Conservation (phyloP, 2,329 filamentous ascomycete genomes). For the Dothistroma pini region DNA sequence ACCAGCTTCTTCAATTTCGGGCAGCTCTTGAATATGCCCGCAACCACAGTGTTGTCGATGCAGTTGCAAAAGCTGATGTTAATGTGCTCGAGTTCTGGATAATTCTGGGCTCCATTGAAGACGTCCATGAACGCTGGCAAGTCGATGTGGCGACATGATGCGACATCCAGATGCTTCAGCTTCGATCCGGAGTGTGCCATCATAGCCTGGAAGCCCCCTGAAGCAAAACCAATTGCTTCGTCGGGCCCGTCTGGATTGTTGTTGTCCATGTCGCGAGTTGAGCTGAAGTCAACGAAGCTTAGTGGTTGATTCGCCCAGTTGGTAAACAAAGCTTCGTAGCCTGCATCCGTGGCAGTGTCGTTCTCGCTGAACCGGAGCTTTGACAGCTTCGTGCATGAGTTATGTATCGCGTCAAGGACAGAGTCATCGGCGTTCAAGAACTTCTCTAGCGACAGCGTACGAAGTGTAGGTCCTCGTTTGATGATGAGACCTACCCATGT, state of each 20-base stretch:
- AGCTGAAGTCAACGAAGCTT: slow-evolving; percentile 67
- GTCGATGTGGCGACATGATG: slow-evolving; percentile 78
- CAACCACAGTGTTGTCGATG: slow-evolving; percentile 52
- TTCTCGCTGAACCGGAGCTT: slow-evolving; percentile 84
- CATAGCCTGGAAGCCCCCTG: slow-evolving; percentile 69
- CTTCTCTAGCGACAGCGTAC: slow-evolving; percentile 71
- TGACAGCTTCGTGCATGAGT: slow-evolving; percentile 61
- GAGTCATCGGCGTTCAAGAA: slow-evolving; percentile 65
- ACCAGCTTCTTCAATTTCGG: slow-evolving; percentile 52
- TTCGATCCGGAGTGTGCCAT: slow-evolving; percentile 75
- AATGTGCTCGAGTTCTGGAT: slow-evolving; percentile 65
- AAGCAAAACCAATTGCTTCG: slow-evolving; percentile 67
- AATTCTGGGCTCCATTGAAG: slow-evolving; percentile 62
- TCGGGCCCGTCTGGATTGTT: slow-evolving; percentile 61
- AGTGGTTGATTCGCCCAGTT: slow-evolving; percentile 72
- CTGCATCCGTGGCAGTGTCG: slow-evolving; percentile 68
- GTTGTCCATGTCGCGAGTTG: slow-evolving; percentile 73
- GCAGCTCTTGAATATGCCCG: slow-evolving; percentile 49
- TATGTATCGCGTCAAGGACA: slow-evolving; percentile 67
- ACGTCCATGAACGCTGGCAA: slow-evolving; percentile 67
- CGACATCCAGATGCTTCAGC: slow-evolving; percentile 69
- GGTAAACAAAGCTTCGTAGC: slow-evolving; percentile 68
- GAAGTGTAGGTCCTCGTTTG: slow-evolving; percentile 61
- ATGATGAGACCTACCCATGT: slow-evolving; percentile 60
- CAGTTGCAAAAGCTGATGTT: slow-evolving; percentile 59